A percentile compares a stretch with the other conserved stretches of the same genome.
These are phyloP conservation scores for Fusarium gaditjirri DNA, from an alignment of 2,329 filamentous ascomycete genomes.

Conservation along the genomic window DNA sequence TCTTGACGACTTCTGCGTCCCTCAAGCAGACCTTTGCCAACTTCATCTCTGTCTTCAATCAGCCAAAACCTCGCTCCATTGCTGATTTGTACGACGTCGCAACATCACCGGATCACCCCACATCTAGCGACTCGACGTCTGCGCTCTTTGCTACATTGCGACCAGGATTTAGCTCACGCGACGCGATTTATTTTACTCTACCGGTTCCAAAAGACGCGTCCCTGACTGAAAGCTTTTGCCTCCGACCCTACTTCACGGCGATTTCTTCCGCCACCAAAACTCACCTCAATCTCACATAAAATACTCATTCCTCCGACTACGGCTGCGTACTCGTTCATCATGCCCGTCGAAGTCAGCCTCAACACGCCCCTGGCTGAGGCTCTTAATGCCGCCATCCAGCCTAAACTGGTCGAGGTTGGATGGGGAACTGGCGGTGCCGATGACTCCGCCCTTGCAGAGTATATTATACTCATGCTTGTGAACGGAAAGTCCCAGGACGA, in stretches of 20 bases:
- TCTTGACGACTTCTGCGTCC: constrained; percentile 44
- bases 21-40: constrained; percentile 44
- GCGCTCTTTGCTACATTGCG: constrained; percentile 26
- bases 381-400: constrained; percentile 83
- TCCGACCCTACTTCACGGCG: constrained; percentile 30
- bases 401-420: constrained; percentile 91
- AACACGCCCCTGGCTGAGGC: constrained; percentile 87
- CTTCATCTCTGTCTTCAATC: constrained; percentile 39
- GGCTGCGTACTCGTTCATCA: constrained; percentile 54
- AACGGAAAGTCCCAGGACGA: constrained; percentile 94
- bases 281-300: constrained; percentile 6
- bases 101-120: constrained; percentile 21
- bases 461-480: constrained; percentile 96
- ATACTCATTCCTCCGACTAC: constrained; percentile 8
- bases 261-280: constrained; percentile 37
- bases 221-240: constrained; percentile 29
- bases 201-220: constrained; percentile 39
- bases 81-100: constrained; percentile 31
- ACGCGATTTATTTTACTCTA: constrained; percentile 40
- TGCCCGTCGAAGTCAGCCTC: constrained; percentile 81
- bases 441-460: constrained; percentile 89
- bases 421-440: constrained; percentile 85
- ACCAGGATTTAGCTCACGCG: constrained; percentile 31
- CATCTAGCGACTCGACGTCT: constrained; percentile 23
- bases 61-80: constrained; percentile 38